Base-by-base conservation (phyloP, 495 filamentous ascomycete genomes). In the Xylaria curta region DNA sequence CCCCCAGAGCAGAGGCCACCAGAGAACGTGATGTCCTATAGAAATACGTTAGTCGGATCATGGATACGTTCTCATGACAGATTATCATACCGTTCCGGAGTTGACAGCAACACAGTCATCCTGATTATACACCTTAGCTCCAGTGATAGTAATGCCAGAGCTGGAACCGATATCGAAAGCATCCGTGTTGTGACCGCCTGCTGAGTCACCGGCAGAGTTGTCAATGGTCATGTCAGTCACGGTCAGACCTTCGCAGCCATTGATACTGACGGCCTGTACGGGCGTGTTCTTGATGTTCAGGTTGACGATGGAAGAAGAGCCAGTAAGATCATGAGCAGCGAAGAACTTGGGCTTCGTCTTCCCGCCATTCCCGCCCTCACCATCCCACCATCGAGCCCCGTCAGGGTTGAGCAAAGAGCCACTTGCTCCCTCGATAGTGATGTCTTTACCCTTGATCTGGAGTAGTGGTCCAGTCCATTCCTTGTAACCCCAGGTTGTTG, bases 21-120 rank as follows among this genome's bases (percentile, higher is more conserved):
- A 17, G 82, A 85, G 78, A 90, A 88, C 13, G 81, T 78, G 73
- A 90, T 89, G 75, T 86, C 61, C 61, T 64, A 46, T 12, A 40
- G 5, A 3, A 7, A 3, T 3, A 2, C 10, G 40, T 64, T 28
- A 64, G 40, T 24, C 1, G 3, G 21, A 10, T 64, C 4, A 5
- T 9, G 8, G 9, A 28, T 28, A 46, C 21, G 1, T 12, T 19
- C 38, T 47, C n/a, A 9, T 13, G 4, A n/a, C 21, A 8, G 56
- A 60, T n/a, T 4, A 24, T 47, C 61, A 3, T 47, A 64, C 84
- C 0, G 79, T 84, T 62, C 89, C 89, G 1, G 86, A 89, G 80
- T 89, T 91, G 75, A 91, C 78, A 21, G 88, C 89, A 13, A 92
- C 75, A 73, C 89, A 92, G 77, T 91, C 89, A 68, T 91, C 89